These are phyloP conservation scores for Laguncularia racemosa DNA, from an alignment of 345 rosid genomes.

Conservation along the genomic window DNA sequence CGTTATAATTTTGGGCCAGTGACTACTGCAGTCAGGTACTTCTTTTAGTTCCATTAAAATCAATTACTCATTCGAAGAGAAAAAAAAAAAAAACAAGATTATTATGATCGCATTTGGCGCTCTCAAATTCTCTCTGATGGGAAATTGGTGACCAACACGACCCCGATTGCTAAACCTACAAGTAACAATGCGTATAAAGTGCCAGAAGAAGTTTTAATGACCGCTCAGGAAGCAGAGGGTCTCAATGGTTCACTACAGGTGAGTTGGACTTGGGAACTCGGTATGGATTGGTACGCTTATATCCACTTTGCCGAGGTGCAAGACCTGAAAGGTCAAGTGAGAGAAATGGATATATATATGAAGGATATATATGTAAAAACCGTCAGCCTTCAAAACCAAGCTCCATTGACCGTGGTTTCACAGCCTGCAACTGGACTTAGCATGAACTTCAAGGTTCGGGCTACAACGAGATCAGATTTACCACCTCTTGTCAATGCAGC, in stretches of 20 bases:
- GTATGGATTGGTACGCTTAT: background rate
- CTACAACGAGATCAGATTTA: background rate
- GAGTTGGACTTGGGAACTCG: fast-evolving
- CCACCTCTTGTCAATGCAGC: slow-evolving; percentile 40
- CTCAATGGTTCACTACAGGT: too few relatives aligned
- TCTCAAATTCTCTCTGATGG: fast-evolving
- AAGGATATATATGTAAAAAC: background rate
- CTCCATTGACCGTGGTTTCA: background rate
- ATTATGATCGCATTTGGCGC: background rate
- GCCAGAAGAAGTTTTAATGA: slow-evolving; percentile 5
- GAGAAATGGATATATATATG: background rate
- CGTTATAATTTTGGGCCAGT: too few relatives aligned
- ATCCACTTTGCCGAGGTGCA: slow-evolving; percentile 19
- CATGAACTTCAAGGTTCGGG: background rate
- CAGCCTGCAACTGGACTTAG: background rate
- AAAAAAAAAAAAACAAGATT: background rate
- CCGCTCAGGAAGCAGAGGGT: background rate
- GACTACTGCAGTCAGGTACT: too few relatives aligned
- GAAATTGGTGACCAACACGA: background rate
- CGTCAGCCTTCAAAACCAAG: background rate
- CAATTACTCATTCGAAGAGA: too few relatives aligned
- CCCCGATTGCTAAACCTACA: background rate
- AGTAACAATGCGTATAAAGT: slow-evolving; percentile 5
- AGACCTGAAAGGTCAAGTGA: slow-evolving; percentile 9
- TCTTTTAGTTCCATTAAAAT: too few relatives aligned